Conservation (phyloP, 805 yeast species). For the Metschnikowia baotianmanensis region DNA sequence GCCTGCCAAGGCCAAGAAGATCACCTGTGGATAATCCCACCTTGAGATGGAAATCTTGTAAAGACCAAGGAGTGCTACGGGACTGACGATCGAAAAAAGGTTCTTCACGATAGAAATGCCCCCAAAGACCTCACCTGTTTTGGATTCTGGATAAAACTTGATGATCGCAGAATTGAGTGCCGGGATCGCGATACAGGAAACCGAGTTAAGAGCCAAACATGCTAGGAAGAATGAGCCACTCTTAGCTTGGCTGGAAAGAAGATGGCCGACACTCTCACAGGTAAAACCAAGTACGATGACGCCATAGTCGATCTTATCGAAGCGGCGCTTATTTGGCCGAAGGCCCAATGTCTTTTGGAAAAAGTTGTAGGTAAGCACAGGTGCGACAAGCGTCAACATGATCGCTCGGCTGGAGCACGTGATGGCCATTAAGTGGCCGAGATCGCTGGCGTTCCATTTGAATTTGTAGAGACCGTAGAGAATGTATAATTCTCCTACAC, state of each 20-base stretch:
- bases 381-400: constrained; percentile 50
- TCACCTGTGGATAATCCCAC: constrained; percentile 25
- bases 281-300: constrained; percentile 33
- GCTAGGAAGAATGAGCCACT: constrained; percentile 28
- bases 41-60: constrained; percentile 35
- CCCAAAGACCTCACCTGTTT: constrained; percentile 73
- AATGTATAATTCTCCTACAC: constrained; percentile 41
- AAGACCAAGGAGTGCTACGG: constrained; percentile 47
- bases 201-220: constrained; percentile 37
- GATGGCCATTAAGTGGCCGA: constrained; percentile 56
- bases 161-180: constrained; percentile 55
- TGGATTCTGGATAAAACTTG: constrained; percentile 57
- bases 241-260: constrained; percentile 31
- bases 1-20: constrained; percentile 23
- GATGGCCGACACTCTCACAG: constrained; percentile 39
- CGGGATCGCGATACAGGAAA: constrained; percentile 45
- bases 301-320: constrained; percentile 52
- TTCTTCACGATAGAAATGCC: constrained; percentile 61
- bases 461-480: constrained; percentile 55
- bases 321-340: constrained; percentile 32
- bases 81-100: constrained; percentile 44
- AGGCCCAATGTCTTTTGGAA: constrained; percentile 26
- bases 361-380: constrained; percentile 42
- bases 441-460: constrained; percentile 49
- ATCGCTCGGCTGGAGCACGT: constrained; percentile 49